Base-by-base conservation (phyloP, 2,329 filamentous ascomycete genomes). In the Clarireedia hainanense region DNA sequence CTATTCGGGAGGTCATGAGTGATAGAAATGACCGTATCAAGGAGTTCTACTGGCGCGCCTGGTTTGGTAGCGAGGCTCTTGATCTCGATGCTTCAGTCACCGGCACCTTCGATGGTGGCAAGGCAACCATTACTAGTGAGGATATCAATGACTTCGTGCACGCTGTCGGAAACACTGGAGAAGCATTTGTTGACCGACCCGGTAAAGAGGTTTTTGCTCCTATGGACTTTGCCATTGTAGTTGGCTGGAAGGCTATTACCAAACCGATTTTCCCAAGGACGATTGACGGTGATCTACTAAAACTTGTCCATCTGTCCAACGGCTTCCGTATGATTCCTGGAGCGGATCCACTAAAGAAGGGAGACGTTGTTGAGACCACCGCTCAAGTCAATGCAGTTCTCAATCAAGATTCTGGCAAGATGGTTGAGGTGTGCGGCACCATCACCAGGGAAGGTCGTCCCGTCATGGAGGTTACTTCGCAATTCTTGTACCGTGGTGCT, bases 121-220 rank as follows among this genome's bases (percentile, higher is more conserved):
- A 85, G 64, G 83, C 90, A 5, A 90, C 82, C 26, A 91, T 99
- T 63, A 96, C 90, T 4, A 85, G 86, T 58, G 89, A 96, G 70
- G 91, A 88, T 60, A 96, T 99, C 75, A 95, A 95, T 60, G 91
- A 99, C 75, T 99, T 99, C 65, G 91, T 97, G n/a, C 91, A 99
- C 69, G 92, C 94, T 47, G 94, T 99, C 63, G 94, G 95, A 62
- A 99, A 99, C 75, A 96, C 89, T 14, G 92, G 92, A 39, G 94
- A 99, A 71, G 91, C 94, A 6, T 99, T 99, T 64, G 92, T 99
- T 52, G 92, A 97, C 67, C 84, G 92, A 48, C 92, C 91, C 46
- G 92, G 91, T 63, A 97, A 97, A 77, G 85, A 89, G 60, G 89
- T 96, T 61, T 92, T 87, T 65, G 94, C 94, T 6, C 94, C 95